phyloP scores from a whole-genome alignment of 2,329 filamentous ascomycete species.

The Exophiala oligosperma region DNA sequence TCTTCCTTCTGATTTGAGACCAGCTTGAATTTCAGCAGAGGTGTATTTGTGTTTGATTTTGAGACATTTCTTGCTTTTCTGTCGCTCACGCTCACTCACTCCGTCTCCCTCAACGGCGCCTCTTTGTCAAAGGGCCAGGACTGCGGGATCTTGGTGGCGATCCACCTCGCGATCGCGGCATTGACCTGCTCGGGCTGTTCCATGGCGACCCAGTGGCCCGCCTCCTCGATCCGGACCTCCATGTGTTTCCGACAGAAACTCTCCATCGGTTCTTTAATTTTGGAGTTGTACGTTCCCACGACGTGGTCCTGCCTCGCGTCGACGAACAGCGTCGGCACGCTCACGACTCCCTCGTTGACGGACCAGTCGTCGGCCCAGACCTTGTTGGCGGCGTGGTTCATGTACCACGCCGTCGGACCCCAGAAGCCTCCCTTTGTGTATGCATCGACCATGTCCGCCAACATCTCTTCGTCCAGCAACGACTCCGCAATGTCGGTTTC shows the following conservation, averaged over 20 bases:
- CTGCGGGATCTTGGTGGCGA: constrained; percentile 9
- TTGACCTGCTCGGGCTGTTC: constrained; percentile 73
- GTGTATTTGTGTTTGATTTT: no score
- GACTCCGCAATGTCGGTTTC: constrained; percentile 9
- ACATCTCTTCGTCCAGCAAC: constrained; percentile 9
- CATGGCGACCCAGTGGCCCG: constrained; percentile 79
- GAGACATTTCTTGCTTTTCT: no score
- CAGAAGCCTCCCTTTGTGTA: constrained; percentile 45
- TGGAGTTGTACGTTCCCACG: constrained; percentile 8
- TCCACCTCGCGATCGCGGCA: constrained; percentile 28
- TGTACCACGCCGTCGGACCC: constrained; percentile 42
- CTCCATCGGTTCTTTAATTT: constrained; percentile 13
- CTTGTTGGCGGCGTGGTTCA: constrained; percentile 45
- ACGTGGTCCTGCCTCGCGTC: constrained; percentile 17
- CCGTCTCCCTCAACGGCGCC: constrained; percentile 7
- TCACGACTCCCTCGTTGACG: constrained; percentile 33
- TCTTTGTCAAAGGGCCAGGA: constrained; percentile 15
- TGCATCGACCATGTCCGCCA: constrained; percentile 8
- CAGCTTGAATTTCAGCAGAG: no score
- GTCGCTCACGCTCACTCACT: neutral
- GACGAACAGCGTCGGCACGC: constrained; percentile 20
- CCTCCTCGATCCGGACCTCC: constrained; percentile 15
- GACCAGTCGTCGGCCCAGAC: constrained; percentile 43
- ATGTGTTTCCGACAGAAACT: constrained; percentile 16
- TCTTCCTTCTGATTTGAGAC: no score